These are phyloP conservation scores for Dendryphion nanum DNA, from an alignment of 2,329 filamentous ascomycete species.

Conservation along the genomic window DNA sequence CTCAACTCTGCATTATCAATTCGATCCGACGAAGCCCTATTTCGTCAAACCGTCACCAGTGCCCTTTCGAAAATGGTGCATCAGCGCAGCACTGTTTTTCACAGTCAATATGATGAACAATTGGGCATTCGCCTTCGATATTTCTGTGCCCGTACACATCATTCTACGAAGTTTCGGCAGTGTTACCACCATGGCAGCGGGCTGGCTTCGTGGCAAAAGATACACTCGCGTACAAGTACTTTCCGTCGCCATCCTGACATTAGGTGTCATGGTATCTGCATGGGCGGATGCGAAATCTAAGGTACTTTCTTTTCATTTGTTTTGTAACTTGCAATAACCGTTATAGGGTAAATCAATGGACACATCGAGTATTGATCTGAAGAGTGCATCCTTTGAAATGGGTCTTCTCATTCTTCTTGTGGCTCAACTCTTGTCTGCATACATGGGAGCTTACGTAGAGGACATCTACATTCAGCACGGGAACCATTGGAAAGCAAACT, in stretches of 20 bases:
- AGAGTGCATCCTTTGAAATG: slow-evolving; percentile 55
- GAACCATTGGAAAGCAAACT: slow-evolving; percentile 89
- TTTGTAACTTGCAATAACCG: slow-evolving; percentile 7
- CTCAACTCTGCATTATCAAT: slow-evolving; percentile 46
- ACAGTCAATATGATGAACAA: slow-evolving; percentile 96
- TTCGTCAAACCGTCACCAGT: slow-evolving; percentile 77
- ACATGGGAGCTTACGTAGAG: slow-evolving; percentile 95
- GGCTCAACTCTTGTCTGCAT: slow-evolving; percentile 85
- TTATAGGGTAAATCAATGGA: slow-evolving; percentile 43
- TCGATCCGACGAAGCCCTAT: slow-evolving; percentile 59
- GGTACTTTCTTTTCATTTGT: slow-evolving; percentile 46
- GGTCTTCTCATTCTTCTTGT: slow-evolving; percentile 82
- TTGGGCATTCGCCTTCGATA: slow-evolving; percentile 94
- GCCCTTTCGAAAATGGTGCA: slow-evolving; percentile 77
- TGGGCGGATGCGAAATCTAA: slow-evolving; percentile 87
- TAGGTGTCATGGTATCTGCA: slow-evolving; percentile 83
- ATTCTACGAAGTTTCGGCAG: slow-evolving; percentile 93
- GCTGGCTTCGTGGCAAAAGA: slow-evolving; percentile 78
- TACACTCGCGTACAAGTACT: slow-evolving; percentile 79
- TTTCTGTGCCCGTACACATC: slow-evolving; percentile 95
- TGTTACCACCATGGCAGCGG: slow-evolving; percentile 92
- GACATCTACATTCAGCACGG: slow-evolving; percentile 83
- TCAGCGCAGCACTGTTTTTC: slow-evolving; percentile 90
- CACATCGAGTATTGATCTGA: slow-evolving; percentile 38
- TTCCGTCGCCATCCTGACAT: slow-evolving; percentile 78